Evolutionary conservation across 2,329 filamentous ascomycete genomes (phyloP), one percentile per base, ranked within the genome.

Genomic region (Trichoderma sp.): DNA sequence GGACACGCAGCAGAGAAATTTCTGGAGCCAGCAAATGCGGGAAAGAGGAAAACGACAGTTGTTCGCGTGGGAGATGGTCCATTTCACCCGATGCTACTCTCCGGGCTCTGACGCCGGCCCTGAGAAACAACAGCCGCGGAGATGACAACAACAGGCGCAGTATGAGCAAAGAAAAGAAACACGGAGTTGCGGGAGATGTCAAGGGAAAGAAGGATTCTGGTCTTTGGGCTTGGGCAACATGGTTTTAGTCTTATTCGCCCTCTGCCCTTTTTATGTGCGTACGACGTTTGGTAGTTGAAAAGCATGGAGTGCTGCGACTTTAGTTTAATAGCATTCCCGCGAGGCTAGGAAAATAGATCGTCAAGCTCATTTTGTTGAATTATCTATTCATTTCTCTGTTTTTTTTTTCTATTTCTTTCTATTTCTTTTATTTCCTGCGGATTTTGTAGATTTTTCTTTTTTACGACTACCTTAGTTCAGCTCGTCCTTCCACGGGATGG

Each of bases 401-500:
- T 70, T 69, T 66, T 73, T 71, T 18, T 64, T 49, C 69, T 43
- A 55, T 64, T n/a, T 59, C n/a, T n/a, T n/a, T n/a, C n/a, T n/a
- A n/a, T n/a, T n/a, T n/a, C 56, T 46, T 34, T 66, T 60, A 60
- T 69, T 21, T 11, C 7, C 8, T 49, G n/a, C 8, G 8, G 6
- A 18, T 39, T 39, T 16, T 39, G 11, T 4, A 11, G 10, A 13
- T 26, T 4, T 5, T 52, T 55, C 21, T 30, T 52, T 68, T 52
- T 43, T 8, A 18, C 54, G 30, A 66, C 70, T 61, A n/a, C n/a
- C 66, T 71, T 76, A 77, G 59, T 77, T 73, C 69, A 83, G 72
- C 74, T 83, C 81, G 67, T 82, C 77, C 72, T 77, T 80, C 81
- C 81, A 83, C 1, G 81, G 81, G 70, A 83, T 83, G 49, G 81